A percentile compares a stretch with the other conserved stretches of the same genome.
Conservation (phyloP, 331 rosid genomes). For the Malus hybrid region DNA sequence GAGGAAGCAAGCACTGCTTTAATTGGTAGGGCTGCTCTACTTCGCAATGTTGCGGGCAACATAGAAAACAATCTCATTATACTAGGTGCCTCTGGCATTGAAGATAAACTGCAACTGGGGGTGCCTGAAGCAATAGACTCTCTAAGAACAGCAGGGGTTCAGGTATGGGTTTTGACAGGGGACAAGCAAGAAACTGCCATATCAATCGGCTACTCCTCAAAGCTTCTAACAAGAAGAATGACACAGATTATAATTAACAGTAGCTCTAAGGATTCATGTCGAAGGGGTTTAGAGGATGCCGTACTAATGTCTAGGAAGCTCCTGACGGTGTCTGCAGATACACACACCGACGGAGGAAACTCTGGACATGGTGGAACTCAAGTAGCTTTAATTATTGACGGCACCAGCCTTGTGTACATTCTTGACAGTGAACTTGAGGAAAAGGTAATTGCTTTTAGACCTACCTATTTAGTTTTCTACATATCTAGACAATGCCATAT, state of each 20-base stretch:
- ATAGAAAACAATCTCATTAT: constrained; percentile 60
- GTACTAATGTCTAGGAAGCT: constrained; percentile 44
- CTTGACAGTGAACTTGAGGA: constrained; percentile 84
- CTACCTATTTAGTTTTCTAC: neutral
- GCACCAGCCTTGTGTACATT: constrained; percentile 83
- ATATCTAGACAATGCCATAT: neutral
- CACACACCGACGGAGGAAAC: constrained; percentile 27
- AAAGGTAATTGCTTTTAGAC: constrained; percentile 37
- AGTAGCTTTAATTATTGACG: constrained; percentile 81
- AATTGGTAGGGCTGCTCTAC: constrained; percentile 73
- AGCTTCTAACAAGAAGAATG: constrained; percentile 72
- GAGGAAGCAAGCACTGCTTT: constrained; percentile 84
- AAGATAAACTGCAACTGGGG: constrained; percentile 88
- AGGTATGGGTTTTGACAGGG: constrained; percentile 96
- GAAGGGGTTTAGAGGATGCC: constrained; percentile 59
- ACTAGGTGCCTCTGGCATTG: constrained; percentile 88
- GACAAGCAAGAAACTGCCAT: constrained; percentile 98
- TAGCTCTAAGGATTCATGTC: constrained; percentile 62
- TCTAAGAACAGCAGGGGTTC: constrained; percentile 74
- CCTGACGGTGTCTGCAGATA: constrained; percentile 17
- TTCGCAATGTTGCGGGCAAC: constrained; percentile 62
- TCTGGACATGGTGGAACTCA: constrained; percentile 25
- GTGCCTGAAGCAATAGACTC: constrained; percentile 91
- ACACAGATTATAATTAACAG: constrained; percentile 69
- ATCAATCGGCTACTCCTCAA: constrained; percentile 91